Base-by-base conservation (phyloP, 2,329 filamentous ascomycete species). In the Fusarium temperatum region DNA sequence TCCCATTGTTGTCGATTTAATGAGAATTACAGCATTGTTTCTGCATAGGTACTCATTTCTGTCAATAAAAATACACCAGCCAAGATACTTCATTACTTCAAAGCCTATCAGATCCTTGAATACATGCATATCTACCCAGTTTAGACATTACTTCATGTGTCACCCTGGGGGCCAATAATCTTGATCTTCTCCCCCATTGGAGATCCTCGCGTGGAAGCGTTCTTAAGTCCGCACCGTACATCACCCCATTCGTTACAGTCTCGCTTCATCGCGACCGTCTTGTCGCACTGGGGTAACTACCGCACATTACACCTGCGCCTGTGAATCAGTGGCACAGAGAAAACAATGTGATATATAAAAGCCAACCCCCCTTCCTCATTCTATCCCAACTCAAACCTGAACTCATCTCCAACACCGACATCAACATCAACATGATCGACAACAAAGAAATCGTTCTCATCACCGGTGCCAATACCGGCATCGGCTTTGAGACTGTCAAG, bases 391-490 rank as follows among this genome's bases (percentile, higher is more conserved):
- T 39, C 24, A 35, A 45, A 22, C 28, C 15, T n/a, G 4, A 10
- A 38, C 35, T 28, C 36, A 22, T 13, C 53, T n/a, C 39, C 28
- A 36, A 26, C 32, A 28, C 24, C 26, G 13, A 15, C 30, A 67
- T 51, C 56, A 15, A 15, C 30, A 67, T 51, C 56, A 63, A 24
- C 35, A 79, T 78, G 77, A 47, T 72, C 18, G 51, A 72, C 55
- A 78, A 72, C 64, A 79, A 76, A 72, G 78, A 78, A 47, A 82
- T 89, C 67, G 78, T 90, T n/a, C 79, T 91, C 48, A 85, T 91
- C 70, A 91, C 90, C 5, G 90, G 90, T 41, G 89, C 84, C 68
- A 91, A 90, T 74, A 90, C 86, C 0, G 90, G 90, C 22, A 85
- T 92, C 26, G 90, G 91, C 6, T 87, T 85, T 42, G 86, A 92